Evolutionary conservation across 305 asterid species (phyloP), one percentile per base, ranked within the genome.

Genomic region (Solanum hybrid): DNA sequence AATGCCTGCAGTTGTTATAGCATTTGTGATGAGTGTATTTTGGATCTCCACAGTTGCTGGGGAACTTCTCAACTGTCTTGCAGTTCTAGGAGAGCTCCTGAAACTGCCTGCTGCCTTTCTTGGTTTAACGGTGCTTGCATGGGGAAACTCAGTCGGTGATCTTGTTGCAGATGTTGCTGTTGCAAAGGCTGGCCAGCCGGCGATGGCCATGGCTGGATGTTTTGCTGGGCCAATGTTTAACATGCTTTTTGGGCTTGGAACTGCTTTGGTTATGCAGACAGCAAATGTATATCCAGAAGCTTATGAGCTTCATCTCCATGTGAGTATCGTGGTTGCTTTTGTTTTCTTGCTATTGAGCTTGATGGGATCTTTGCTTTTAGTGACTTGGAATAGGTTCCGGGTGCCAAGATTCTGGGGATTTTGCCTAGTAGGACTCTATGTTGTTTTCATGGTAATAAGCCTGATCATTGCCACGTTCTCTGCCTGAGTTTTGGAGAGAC

Each of bases 121-220:
- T 60, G 99, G 99, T 37, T 76, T 97, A 87, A 97, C 99, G 0
- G 98, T 97, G 11, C 98, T 97, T n/a, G 99, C 99, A 11, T 97
- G 99, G 99, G 99, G 99, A 5, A 97, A 97, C 85, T 97, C 99
- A 13, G 92, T 96, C 0, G 99, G 99, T 38, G 99, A 97, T 91
- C 98, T 97, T 24, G 98, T 96, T 76, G 99, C 99, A 89, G 99
- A 97, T 17, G 98, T 97, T 77, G 98, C 98, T 5, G 97, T 97
- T 4, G 98, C 99, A 24, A 96, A 93, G 92, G 98, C 99, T 2
- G 99, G 99, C 56, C 99, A 96, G 86, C 99, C 99, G 0, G 99
- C 99, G 10, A 96, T 97, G 99, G 99, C 99, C 37, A 96, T 97
- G 99, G 99, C 99, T 0, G 98, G 99, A 24, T 97, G 99, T 96